Percentiles rank a stretch among this genome's conserved stretches.
phyloP scores from a whole-genome alignment of 345 rosid species.

The Pistacia vera region DNA sequence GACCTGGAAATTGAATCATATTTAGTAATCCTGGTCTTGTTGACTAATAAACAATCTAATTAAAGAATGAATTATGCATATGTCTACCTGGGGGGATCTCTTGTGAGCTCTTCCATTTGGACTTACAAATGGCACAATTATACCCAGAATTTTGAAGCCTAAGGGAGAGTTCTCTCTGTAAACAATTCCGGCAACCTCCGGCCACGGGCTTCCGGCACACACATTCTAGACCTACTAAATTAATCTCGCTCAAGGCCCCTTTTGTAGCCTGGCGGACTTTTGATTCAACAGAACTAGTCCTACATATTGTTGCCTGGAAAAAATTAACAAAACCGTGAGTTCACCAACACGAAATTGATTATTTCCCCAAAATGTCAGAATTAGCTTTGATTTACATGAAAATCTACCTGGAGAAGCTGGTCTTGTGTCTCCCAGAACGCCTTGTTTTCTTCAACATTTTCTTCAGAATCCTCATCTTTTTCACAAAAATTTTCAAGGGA shows the following conservation, averaged over 20 bases:
- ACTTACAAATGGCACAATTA: constrained; percentile 63
- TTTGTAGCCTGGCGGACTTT: constrained; percentile 66
- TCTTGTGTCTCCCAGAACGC: constrained; percentile 78
- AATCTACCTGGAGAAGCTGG: constrained; percentile 69
- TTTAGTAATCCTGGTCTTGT: background rate
- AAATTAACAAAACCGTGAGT: background rate
- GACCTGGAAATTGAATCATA: constrained; percentile 43
- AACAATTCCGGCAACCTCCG: constrained; percentile 66
- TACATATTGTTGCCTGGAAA: constrained; percentile 61
- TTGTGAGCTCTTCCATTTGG: constrained; percentile 76
- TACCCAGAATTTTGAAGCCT: constrained; percentile 61
- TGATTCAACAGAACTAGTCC: constrained; percentile 67
- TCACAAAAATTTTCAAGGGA: constrained; percentile 28
- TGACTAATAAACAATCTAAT: background rate
- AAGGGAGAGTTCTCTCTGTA: constrained; percentile 49
- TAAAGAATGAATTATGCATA: background rate
- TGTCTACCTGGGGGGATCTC: constrained; percentile 70
- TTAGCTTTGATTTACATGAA: background rate
- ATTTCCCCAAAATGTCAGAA: background rate
- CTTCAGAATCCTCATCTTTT: constrained; percentile 24
- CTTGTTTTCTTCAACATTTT: constrained; percentile 45
- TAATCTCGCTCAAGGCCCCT: constrained; percentile 48
- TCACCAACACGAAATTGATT: background rate
- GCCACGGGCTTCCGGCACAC: constrained; percentile 43
- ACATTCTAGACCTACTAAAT: constrained; percentile 37